phyloP scores from a whole-genome alignment of 2,329 filamentous ascomycete species.

The Colletotrichum brevisporum region DNA sequence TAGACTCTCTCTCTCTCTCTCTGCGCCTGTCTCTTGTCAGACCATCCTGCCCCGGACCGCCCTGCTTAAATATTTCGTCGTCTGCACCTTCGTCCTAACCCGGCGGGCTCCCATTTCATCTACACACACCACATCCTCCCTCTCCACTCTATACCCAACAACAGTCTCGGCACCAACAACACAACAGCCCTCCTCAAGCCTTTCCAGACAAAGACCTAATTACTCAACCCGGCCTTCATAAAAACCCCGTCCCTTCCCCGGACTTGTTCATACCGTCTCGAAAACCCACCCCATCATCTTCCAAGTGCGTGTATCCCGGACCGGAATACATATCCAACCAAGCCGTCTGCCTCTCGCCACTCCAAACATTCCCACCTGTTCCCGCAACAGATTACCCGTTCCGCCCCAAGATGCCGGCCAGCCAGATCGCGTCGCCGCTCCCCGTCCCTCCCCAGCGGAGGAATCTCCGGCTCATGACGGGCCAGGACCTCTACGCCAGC shows the following conservation, averaged over 20 bases:
- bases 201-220: constrained; percentile 13
- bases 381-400: background rate
- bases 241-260: constrained; percentile 16
- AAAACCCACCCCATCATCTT: background rate
- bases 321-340: background rate
- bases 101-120: constrained; percentile 4
- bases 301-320: constrained; percentile 22
- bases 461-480: constrained; percentile 59
- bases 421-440: constrained; percentile 61
- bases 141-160: constrained; percentile 7
- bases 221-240: constrained; percentile 9
- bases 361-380: background rate
- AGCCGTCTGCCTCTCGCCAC: constrained; percentile 7
- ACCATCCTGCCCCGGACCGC: constrained; percentile 8
- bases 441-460: constrained; percentile 63
- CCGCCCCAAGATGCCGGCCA: constrained; percentile 57
- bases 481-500: constrained; percentile 67
- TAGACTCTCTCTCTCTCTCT: background rate
- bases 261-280: background rate
- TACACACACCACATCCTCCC: constrained; percentile 7
- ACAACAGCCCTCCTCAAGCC: constrained; percentile 12
- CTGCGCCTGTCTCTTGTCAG: constrained; percentile 4
- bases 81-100: constrained; percentile 27
- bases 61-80: constrained; percentile 34
- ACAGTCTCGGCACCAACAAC: constrained; percentile 13